Evolutionary conservation across 306 rosid species (phyloP), one percentile per base, ranked within the genome.

Genomic region (Rosa rugosa): DNA sequence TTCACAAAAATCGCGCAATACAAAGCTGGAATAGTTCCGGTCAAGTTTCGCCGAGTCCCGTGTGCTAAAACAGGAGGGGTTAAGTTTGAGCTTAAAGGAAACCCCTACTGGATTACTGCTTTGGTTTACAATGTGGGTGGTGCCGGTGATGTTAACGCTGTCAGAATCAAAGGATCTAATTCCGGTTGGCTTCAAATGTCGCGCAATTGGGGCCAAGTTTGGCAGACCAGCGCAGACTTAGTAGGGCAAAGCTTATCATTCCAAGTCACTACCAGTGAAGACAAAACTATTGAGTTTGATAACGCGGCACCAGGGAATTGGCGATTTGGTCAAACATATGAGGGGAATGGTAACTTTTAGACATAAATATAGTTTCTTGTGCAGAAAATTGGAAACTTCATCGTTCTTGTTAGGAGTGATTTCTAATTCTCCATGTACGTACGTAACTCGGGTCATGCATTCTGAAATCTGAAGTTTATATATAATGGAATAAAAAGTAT

Each of bases 81-180:
- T 11, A 80, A 60, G 62, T 65, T 80, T 18, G 46, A 49, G 46
- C 68, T 80, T 5, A 17, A 57, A 0, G 83, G 83, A 2, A 69
- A 80, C 54, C 73, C 83, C 2, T 65, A 65, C 53, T 80, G 75
- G 75, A 80, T 66, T 40, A 18, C 76, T 47, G 80, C 50, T 5
- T n/a, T 81, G 36, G 41, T 81, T 25, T 75, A 69, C 71, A 81
- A 81, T 49, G 80, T 81, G 17, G 80, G 80, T 34, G 80, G 80
- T 11, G 80, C 72, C 3, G 84, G 77, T 46, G 76, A 75, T 36
- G 71, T 45, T 4, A 65, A 7, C n/a, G 56, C 25, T 1, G 84
- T 69, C 7, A 68, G 50, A 27, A 41, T 74, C 27, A 74, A 56
- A 74, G 77, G 68, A 17, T 74, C 77, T n/a, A 12, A 74, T 20